Percentiles rank a stretch among this genome's conserved stretches.
Evolutionary conservation across 2,329 filamentous ascomycete genomes (phyloP).

Genomic region (Byssoonygena ceratinophila): DNA sequence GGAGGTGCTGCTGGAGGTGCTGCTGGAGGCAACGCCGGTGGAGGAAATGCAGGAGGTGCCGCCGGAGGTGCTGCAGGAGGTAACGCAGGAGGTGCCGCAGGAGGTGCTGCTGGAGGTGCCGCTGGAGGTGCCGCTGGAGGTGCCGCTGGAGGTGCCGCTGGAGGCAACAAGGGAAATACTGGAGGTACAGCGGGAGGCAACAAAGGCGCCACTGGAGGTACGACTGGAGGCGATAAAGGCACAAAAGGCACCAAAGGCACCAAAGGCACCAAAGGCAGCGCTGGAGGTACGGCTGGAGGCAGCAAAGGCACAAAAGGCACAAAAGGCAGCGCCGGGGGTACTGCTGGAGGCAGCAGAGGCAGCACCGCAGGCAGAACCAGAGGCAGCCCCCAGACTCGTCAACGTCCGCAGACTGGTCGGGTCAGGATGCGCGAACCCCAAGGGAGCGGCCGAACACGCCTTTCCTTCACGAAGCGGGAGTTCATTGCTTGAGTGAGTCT

Average conservation of each 20-base stretch:
- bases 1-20: neutral
- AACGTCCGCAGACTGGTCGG: neutral
- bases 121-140: neutral
- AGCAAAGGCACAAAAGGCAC: neutral
- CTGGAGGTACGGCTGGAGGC: neutral
- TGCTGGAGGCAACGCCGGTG: neutral
- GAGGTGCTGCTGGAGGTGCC: neutral
- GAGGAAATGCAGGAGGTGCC: neutral
- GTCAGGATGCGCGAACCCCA: neutral
- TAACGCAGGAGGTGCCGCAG: too few relatives aligned
- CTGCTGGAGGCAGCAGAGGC: neutral
- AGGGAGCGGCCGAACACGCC: neutral
- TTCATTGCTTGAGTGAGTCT: conserved; percentile 4
- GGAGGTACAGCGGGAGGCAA: neutral
- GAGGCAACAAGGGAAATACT: too few relatives aligned
- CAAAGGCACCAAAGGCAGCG: neutral
- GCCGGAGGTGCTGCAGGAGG: neutral
- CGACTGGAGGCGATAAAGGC: neutral
- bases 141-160: neutral
- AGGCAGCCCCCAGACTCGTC: neutral
- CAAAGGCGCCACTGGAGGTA: neutral
- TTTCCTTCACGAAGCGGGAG: conserved; percentile 1
- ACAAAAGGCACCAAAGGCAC: neutral
- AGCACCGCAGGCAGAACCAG: neutral
- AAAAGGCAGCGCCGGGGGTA: neutral